Evolutionary conservation across 169 alveolate genomes (phyloP).

Genomic region (Plasmodium fragile): DNA sequence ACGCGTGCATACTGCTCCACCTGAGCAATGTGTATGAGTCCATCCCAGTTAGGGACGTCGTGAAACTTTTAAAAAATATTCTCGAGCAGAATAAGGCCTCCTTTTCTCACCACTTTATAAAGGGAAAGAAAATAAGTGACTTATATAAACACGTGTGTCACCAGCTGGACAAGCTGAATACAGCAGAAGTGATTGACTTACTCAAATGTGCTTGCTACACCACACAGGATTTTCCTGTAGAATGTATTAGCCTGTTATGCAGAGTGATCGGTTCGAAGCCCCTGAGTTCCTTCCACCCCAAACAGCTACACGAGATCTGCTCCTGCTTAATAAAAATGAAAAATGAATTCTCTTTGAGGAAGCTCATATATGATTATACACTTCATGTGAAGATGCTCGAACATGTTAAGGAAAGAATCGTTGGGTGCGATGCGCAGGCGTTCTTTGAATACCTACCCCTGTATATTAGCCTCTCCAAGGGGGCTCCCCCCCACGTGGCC

Average conservation of each 20-base stretch:
- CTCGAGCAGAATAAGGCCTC: conserved; percentile 19
- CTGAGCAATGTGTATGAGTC: conserved; percentile 5
- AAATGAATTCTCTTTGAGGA: conserved; percentile 17
- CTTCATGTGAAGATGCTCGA: conserved; percentile 10
- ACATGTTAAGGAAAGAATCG: not conserved
- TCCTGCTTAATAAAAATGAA: conserved; percentile 26
- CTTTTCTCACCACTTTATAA: conserved; percentile 17
- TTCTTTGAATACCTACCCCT: conserved; percentile 25
- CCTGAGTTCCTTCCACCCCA: not conserved
- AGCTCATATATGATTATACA: conserved; percentile 17
- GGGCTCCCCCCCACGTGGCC: not conserved
- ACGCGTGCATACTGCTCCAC: conserved; percentile 40
- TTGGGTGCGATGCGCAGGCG: not conserved
- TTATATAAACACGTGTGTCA: conserved; percentile 33
- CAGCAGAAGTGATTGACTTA: not conserved
- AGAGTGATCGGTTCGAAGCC: conserved; percentile 14
- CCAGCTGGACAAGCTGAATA: conserved; percentile 5
- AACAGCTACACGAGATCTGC: conserved; percentile 30
- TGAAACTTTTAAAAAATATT: conserved; percentile 19
- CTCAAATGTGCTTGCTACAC: conserved; percentile 44
- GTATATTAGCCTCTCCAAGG: conserved; percentile 7
- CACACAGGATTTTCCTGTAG: conserved; percentile 11
- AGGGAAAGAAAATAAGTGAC: conserved; percentile 9
- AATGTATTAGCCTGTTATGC: not conserved
- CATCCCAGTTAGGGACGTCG: conserved; percentile 7